Percentiles rank a stretch among this genome's conserved stretches.
Conservation (phyloP, 1,284 basidiomycete species). For the Puccinia hordei region DNA sequence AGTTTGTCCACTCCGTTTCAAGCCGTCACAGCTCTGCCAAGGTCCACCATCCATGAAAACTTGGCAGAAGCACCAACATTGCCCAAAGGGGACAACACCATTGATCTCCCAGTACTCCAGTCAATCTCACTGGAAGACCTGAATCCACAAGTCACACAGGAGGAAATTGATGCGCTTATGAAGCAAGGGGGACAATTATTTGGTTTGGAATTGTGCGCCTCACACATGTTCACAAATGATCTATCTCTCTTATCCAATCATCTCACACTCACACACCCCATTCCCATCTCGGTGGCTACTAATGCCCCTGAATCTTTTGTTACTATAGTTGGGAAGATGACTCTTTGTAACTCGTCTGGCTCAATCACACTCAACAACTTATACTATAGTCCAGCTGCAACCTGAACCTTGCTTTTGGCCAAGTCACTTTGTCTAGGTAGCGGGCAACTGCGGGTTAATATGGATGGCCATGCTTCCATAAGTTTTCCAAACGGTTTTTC, state of each 20-base stretch:
- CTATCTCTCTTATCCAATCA: background rate
- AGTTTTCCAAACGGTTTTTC: background rate
- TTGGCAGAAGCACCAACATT: too few species aligned
- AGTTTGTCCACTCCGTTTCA: too few species aligned
- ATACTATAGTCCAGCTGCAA: conserved; percentile 2
- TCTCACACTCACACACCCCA: background rate
- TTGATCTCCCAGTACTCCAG: too few species aligned
- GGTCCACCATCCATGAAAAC: too few species aligned
- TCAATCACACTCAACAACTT: conserved; percentile 13
- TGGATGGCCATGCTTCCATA: background rate
- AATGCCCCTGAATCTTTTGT: background rate
- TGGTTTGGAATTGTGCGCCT: conserved; percentile 12
- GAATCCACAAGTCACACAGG: background rate
- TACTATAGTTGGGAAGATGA: conserved; percentile 22
- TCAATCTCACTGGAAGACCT: background rate
- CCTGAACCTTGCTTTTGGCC: background rate
- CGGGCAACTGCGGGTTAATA: background rate
- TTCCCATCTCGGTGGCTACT: background rate
- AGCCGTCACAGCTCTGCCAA: too few species aligned
- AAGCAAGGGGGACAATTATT: background rate
- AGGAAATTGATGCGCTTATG: background rate
- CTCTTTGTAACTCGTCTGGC: background rate
- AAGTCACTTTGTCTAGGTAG: background rate
- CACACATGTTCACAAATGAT: conserved; percentile 4
- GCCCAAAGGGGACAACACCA: too few species aligned